Evolutionary conservation across 83 land plant genomes (phyloP).

Genomic region (Thuja plicata): DNA sequence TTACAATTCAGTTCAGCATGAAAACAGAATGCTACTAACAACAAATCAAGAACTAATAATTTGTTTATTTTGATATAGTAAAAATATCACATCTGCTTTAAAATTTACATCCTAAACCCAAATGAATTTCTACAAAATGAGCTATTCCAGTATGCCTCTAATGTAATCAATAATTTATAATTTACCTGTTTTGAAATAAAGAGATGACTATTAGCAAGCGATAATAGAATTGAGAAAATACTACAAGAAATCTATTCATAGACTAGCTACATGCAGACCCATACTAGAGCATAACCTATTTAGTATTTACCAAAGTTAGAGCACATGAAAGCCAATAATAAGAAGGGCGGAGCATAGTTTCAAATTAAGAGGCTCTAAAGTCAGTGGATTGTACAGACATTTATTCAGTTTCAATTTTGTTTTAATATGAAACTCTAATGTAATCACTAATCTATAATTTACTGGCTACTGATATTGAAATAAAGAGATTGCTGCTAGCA

Average conservation of each 20-base stretch:
- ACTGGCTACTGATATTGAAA: not conserved
- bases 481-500: not conserved
- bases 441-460: not conserved
- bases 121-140: not conserved
- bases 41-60: not conserved
- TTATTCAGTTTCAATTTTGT: too few species aligned
- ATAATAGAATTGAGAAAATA: not conserved
- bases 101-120: not conserved
- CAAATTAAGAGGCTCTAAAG: not conserved
- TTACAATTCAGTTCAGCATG: not conserved
- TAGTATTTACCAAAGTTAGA: not conserved
- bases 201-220: not conserved
- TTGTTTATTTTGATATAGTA: not conserved
- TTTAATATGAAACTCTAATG: too few species aligned
- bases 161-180: not conserved
- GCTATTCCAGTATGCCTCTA: not conserved
- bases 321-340: not conserved
- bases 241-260: not conserved
- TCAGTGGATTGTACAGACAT: not conserved
- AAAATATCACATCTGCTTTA: not conserved
- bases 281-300: not conserved
- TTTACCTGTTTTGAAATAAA: not conserved
- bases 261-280: not conserved
- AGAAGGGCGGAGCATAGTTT: not conserved
- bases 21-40: not conserved